These are phyloP conservation scores for Penicillium sumatraense DNA, from an alignment of 2,329 filamentous ascomycete genomes.

Conservation along the genomic window DNA sequence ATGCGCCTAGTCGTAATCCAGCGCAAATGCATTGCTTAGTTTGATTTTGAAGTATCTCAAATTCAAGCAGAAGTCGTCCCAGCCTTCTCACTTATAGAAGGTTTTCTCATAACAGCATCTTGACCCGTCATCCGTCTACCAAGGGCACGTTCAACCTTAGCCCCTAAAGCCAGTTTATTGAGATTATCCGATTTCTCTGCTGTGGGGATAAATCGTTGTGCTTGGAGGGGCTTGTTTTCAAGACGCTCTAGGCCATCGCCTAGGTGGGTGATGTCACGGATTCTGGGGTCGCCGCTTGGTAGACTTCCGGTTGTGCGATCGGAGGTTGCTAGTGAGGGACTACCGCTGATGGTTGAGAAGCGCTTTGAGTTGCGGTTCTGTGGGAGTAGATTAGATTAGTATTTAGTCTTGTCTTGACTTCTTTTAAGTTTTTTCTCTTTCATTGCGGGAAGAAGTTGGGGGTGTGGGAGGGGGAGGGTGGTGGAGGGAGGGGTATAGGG, in stretches of 20 bases:
- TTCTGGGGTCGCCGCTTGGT: constrained; percentile 54
- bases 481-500: constrained; percentile 9
- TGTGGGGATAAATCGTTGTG: constrained; percentile 79
- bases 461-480: neutral
- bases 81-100: constrained; percentile 49
- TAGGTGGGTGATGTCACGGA: constrained; percentile 73
- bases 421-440: no score
- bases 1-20: no score
- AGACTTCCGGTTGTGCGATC: constrained; percentile 48
- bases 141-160: constrained; percentile 87
- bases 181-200: constrained; percentile 81
- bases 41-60: no score
- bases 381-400: neutral
- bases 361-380: constrained; percentile 58
- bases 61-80: constrained; percentile 8
- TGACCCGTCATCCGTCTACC: constrained; percentile 84
- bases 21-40: no score
- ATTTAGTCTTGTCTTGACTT: neutral
- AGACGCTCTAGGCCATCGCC: constrained; percentile 81
- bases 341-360: constrained; percentile 58
- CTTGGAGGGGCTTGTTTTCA: constrained; percentile 82
- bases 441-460: no score
- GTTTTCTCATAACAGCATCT: constrained; percentile 79
- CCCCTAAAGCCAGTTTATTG: constrained; percentile 83
- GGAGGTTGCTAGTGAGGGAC: constrained; percentile 51